A percentile compares a stretch with the other conserved stretches of the same genome.
These are phyloP conservation scores for Naematelia encephala DNA, from an alignment of 768 basidiomycete genomes.

Conservation along the genomic window DNA sequence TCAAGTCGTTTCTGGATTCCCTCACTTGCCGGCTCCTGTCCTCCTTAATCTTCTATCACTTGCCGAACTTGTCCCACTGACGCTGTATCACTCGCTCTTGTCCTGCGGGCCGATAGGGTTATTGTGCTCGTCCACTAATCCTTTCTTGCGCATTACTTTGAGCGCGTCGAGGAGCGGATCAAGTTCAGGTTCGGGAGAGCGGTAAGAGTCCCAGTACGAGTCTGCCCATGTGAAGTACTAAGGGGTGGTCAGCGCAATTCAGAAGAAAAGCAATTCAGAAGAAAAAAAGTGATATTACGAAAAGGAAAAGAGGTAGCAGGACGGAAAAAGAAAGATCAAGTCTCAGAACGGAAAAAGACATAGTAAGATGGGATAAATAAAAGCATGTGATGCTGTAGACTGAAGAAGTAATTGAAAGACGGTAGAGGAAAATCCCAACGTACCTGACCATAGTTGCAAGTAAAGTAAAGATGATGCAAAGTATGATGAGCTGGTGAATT, in stretches of 20 bases:
- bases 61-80: too few relatives aligned
- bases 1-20: too few relatives aligned
- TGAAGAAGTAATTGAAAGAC: too few relatives aligned
- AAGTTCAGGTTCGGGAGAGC: conserved; percentile 74
- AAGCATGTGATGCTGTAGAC: too few relatives aligned
- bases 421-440: conserved; percentile 3
- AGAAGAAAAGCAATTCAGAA: neutral
- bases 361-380: neutral
- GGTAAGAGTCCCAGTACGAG: conserved; percentile 75
- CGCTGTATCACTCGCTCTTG: conserved; percentile 25
- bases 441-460: conserved; percentile 85
- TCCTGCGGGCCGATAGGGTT: conserved; percentile 37
- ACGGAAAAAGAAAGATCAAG: neutral
- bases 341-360: conserved; percentile 7
- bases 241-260: neutral
- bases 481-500: conserved; percentile 99
- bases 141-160: conserved; percentile 59
- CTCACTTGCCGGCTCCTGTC: too few relatives aligned
- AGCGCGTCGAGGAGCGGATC: conserved; percentile 65
- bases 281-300: neutral
- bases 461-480: conserved; percentile 94
- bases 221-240: conserved; percentile 98
- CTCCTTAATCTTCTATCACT: too few relatives aligned
- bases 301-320: neutral
- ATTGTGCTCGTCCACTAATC: conserved; percentile 39